These are phyloP conservation scores for Panicum hallii DNA, from an alignment of 202 grass and related monocot species.

Conservation along the genomic window DNA sequence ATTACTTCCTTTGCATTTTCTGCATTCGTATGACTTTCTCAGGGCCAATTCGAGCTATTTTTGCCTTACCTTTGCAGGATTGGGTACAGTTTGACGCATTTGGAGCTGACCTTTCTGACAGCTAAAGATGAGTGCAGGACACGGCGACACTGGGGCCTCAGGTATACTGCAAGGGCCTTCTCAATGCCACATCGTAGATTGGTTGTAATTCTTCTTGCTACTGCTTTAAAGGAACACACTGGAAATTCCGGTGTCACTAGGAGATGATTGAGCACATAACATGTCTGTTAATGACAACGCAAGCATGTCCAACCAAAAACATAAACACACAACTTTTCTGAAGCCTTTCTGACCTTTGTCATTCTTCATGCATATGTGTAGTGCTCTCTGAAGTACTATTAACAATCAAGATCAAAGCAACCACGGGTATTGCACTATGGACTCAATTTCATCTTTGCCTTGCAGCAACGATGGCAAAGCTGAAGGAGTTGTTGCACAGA, in stretches of 20 bases:
- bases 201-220: neutral
- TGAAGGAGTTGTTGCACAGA: slow-evolving; percentile 63
- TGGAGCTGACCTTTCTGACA: slow-evolving; percentile 18
- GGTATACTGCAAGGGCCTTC: slow-evolving; percentile 5
- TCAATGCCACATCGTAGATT: neutral
- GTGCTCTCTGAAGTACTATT: neutral
- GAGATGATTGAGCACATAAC: neutral
- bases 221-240: neutral
- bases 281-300: neutral
- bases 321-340: neutral
- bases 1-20: slow-evolving; percentile 5
- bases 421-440: neutral
- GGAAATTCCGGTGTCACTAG: neutral
- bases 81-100: neutral
- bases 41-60: neutral
- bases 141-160: slow-evolving; percentile 39
- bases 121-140: slow-evolving; percentile 49
- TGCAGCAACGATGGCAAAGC: slow-evolving; percentile 65
- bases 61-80: slow-evolving; percentile 12
- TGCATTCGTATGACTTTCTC: neutral
- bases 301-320: neutral
- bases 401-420: neutral
- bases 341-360: neutral
- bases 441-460: slow-evolving; percentile 20
- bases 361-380: neutral